A percentile compares a stretch with the other conserved stretches of the same genome.
Evolutionary conservation across 2,329 filamentous ascomycete genomes (phyloP).

Genomic region (Dissoconium aciculare): DNA sequence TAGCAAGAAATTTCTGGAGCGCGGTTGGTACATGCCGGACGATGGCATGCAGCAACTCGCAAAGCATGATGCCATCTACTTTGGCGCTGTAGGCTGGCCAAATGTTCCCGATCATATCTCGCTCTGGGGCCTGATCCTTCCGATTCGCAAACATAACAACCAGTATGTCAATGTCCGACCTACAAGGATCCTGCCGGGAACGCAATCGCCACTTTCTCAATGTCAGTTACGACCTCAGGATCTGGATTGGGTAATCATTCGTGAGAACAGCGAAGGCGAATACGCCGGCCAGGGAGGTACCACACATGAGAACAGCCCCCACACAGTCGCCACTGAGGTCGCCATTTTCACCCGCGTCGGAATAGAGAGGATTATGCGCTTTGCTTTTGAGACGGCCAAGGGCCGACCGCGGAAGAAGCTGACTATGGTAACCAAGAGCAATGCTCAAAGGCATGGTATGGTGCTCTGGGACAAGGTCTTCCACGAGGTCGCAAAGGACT

Average conservation of each 20-base stretch:
- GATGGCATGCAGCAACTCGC: slow-evolving; percentile 37
- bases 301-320: slow-evolving; percentile 26
- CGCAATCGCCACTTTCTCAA: slow-evolving; percentile 26
- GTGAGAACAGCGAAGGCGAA: slow-evolving; percentile 36
- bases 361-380: slow-evolving; percentile 34
- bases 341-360: slow-evolving; percentile 33
- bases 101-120: slow-evolving; percentile 50
- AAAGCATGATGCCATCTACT: slow-evolving; percentile 41
- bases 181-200: slow-evolving; percentile 30
- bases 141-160: slow-evolving; percentile 51
- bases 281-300: slow-evolving; percentile 34
- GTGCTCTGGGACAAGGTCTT: slow-evolving; percentile 36
- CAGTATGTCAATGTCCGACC: slow-evolving; percentile 55
- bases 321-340: slow-evolving; percentile 33
- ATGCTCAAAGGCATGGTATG: slow-evolving; percentile 36
- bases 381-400: slow-evolving; percentile 34
- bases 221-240: slow-evolving; percentile 22
- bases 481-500: slow-evolving; percentile 32
- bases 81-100: slow-evolving; percentile 46
- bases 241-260: slow-evolving; percentile 35
- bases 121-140: slow-evolving; percentile 51
- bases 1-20: slow-evolving; percentile 34
- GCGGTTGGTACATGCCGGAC: slow-evolving; percentile 39
- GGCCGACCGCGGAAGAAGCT: slow-evolving; percentile 30
- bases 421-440: slow-evolving; percentile 37